Evolutionary conservation across 2,329 filamentous ascomycete species (phyloP).

Genomic region (Emericellopsis cladophorae): DNA sequence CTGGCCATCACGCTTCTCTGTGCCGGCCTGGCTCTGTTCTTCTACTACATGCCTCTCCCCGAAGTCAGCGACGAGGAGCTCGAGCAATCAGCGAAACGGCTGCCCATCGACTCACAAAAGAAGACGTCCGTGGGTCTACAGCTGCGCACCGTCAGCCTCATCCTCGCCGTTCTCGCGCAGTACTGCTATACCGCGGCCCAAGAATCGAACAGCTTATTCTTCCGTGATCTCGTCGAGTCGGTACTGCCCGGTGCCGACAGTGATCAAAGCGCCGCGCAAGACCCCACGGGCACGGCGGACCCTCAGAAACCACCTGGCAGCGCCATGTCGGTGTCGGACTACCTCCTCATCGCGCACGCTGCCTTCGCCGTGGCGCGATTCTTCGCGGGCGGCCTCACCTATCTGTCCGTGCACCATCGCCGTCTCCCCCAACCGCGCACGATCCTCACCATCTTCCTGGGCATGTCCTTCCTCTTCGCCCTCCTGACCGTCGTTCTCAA

Average conservation of each 20-base stretch:
- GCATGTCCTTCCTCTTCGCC: slow-evolving; percentile 45
- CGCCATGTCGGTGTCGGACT: slow-evolving; percentile 44
- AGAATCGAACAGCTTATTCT: slow-evolving; percentile 49
- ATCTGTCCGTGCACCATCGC: slow-evolving; percentile 30
- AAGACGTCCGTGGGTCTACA: slow-evolving; percentile 33
- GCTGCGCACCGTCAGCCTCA: slow-evolving; percentile 44
- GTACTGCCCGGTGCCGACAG: slow-evolving; percentile 20
- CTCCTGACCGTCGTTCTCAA: slow-evolving; percentile 33
- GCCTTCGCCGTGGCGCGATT: slow-evolving; percentile 67
- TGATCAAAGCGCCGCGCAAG: slow-evolving; percentile 9
- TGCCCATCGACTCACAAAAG: slow-evolving; percentile 37
- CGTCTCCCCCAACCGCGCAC: slow-evolving; percentile 54
- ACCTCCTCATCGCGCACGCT: slow-evolving; percentile 59
- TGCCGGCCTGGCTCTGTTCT: slow-evolving; percentile 54
- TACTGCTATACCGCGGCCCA: slow-evolving; percentile 72
- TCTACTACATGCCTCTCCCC: slow-evolving; percentile 55
- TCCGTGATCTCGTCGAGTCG: slow-evolving; percentile 35
- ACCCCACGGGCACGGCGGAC: slow-evolving; percentile 14
- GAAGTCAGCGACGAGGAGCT: slow-evolving; percentile 46
- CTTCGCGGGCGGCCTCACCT: slow-evolving; percentile 51
- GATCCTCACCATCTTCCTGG: slow-evolving; percentile 50
- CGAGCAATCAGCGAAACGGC: slow-evolving; percentile 29
- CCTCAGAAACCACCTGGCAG: slow-evolving; percentile 29
- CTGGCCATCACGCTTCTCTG: slow-evolving; percentile 68
- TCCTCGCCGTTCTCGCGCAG: slow-evolving; percentile 62